Base-by-base conservation (phyloP, 768 basidiomycete genomes). In the Suillus tomentosus region DNA sequence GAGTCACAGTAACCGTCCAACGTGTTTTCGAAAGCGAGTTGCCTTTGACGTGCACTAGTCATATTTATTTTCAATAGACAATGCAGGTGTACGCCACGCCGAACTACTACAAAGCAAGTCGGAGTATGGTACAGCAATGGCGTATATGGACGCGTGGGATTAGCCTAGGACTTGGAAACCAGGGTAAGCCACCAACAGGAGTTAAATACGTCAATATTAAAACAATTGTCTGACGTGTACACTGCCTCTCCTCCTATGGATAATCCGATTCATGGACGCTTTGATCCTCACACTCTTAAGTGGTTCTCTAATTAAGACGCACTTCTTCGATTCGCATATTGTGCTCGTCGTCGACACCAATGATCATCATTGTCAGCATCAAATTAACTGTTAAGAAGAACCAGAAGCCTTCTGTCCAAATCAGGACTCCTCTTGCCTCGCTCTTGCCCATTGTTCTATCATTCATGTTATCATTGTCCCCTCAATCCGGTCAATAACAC, bases 331-430 rank as follows among this genome's bases (percentile, higher is more conserved):
- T 57, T 57, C 56, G 56, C 56, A 57, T 57, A 39, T 40, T n/a
- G 61, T 22, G 24, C 34, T 17, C 60, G 31, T 31, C 31, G 31
- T 31, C 31, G 31, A 31, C 5, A 31, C 42, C n/a, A 19, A 17
- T 36, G 43, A 61, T 61, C 60, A 61, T 34, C 42, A 36, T 24
- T 15, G 13, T 3, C 17, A 31, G 31, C 5, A 31, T 31, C 31
- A 31, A 31, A 31, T 31, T 31, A 31, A 31, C 31, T 31, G 13
- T 54, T 58, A 62, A 39, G 51, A 57, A 62, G 61, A 62, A 62
- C 10, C 48, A 62, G 53, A 62, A 62, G 19, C 31, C 31, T 31
- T n/a, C 17, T 8, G 10, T 31, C 60, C n/a, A 61, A 62, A 62
- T 27, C 36, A 24, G 61, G 37, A 17, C 22, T 57, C 51, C 31